Percentiles rank a stretch among this genome's conserved stretches.
Evolutionary conservation across 139 green algal genomes (phyloP).

Genomic region (Chlorella sorokiniana): DNA sequence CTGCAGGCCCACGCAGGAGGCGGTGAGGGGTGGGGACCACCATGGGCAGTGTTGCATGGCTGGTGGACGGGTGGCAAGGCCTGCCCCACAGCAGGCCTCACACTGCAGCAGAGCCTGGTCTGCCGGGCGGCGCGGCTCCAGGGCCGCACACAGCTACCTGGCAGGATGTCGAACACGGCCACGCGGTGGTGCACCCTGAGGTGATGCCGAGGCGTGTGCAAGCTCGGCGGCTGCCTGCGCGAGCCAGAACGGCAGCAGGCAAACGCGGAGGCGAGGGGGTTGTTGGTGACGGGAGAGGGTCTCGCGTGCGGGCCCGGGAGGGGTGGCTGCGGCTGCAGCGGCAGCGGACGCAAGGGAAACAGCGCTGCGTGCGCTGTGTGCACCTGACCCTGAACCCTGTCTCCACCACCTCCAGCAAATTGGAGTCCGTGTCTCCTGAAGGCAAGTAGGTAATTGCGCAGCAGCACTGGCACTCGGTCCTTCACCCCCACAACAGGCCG

Average conservation of each 20-base stretch:
- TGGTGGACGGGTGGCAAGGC: not conserved
- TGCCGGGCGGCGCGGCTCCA: not conserved
- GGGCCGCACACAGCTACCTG: constrained; percentile 2
- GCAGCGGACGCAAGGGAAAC: no score
- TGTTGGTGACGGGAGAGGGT: not conserved
- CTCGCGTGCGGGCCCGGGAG: not conserved
- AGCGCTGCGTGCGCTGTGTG: not conserved
- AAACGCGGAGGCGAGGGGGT: not conserved
- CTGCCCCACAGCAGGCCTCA: not conserved
- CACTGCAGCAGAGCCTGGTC: not conserved
- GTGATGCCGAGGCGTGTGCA: constrained; percentile 34
- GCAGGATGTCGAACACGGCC: constrained; percentile 46
- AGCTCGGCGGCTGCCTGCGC: constrained; percentile 6
- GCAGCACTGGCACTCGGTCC: not conserved
- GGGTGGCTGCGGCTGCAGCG: not conserved
- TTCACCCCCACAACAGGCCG: not conserved
- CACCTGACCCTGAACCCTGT: constrained; percentile 37
- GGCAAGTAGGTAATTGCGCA: not conserved
- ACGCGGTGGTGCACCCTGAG: constrained; percentile 43
- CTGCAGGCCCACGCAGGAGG: constrained; percentile 7
- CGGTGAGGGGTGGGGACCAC: not conserved
- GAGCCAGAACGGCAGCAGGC: not conserved
- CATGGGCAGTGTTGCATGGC: not conserved
- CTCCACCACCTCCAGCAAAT: constrained; percentile 37
- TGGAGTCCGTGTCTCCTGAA: constrained; percentile 33